phyloP scores from a whole-genome alignment of 1,284 basidiomycete genomes.

The Puccinia triticina region DNA sequence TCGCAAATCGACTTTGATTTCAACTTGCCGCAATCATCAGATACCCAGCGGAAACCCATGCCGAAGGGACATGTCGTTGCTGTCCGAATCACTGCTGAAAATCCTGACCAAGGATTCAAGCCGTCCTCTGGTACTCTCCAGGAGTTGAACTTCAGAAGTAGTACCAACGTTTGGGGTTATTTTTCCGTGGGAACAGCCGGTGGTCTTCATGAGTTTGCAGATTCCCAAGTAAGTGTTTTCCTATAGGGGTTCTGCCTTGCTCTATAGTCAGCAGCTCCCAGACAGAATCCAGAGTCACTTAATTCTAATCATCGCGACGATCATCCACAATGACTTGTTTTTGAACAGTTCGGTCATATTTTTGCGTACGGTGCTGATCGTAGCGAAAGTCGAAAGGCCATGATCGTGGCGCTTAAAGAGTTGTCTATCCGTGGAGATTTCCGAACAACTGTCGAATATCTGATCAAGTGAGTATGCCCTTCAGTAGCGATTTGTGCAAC shows the following conservation, averaged over 20 bases:
- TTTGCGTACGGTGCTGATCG: constrained; percentile 99
- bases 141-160: constrained; percentile 99
- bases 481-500: not conserved
- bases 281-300: not conserved
- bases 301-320: not conserved
- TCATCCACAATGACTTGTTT: constrained; percentile 2
- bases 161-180: constrained; percentile 98
- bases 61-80: constrained; percentile 99
- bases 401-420: constrained; percentile 99
- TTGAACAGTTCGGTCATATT: constrained; percentile 92
- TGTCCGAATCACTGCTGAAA: constrained; percentile 98
- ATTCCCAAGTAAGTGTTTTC: constrained; percentile 57
- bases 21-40: constrained; percentile 78
- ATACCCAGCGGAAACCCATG: constrained; percentile 88
- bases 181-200: constrained; percentile 95
- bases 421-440: constrained; percentile 98
- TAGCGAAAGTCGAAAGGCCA: constrained; percentile 93
- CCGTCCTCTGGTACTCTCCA: constrained; percentile 94
- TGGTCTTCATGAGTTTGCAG: constrained; percentile 95
- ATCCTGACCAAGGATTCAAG: constrained; percentile 99
- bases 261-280: not conserved
- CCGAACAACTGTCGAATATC: constrained; percentile 94
- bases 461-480: constrained; percentile 54
- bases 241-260: not conserved
- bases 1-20: constrained; percentile 98